These are phyloP conservation scores for Parsonsia alboflavescens DNA, from an alignment of 257 asterid genomes.

Conservation along the genomic window DNA sequence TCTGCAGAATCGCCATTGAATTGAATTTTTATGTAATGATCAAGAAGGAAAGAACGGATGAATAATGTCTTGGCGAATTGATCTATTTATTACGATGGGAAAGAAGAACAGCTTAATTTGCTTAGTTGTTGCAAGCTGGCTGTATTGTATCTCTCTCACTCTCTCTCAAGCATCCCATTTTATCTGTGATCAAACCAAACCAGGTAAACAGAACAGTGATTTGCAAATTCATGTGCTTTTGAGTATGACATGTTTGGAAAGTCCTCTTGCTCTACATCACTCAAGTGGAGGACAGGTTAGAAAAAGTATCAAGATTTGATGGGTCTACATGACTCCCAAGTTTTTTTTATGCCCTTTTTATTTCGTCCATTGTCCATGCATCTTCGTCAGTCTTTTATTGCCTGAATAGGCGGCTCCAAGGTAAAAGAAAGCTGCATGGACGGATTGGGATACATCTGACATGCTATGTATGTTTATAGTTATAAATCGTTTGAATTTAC, in stretches of 20 bases:
- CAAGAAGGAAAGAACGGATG: conserved; percentile 8
- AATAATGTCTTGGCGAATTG: conserved; percentile 11
- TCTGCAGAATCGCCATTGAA: conserved; percentile 30
- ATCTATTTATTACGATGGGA: conserved; percentile 26
- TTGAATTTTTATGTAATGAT: conserved; percentile 6
- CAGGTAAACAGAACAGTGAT: conserved; percentile 27
- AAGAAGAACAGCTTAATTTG: conserved; percentile 19
- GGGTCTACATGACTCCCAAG: background rate
- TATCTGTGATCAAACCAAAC: conserved; percentile 26
- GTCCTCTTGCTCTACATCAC: conserved; percentile 23
- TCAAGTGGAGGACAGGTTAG: conserved; percentile 25
- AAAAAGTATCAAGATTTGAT: conserved; percentile 13
- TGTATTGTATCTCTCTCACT: conserved; percentile 24
- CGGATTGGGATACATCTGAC: too few species aligned
- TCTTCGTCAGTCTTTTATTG: background rate
- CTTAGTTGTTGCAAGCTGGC: conserved; percentile 87
- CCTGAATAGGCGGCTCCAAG: background rate
- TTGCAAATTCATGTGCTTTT: conserved; percentile 41
- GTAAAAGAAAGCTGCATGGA: too few species aligned
- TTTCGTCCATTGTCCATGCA: background rate
- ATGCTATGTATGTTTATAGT: too few species aligned
- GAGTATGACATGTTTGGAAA: conserved; percentile 41
- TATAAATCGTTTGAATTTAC: too few species aligned
- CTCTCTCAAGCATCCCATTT: conserved; percentile 20
- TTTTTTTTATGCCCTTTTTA: background rate